Percentiles rank a stretch among this genome's conserved stretches.
phyloP scores from a whole-genome alignment of 1,284 basidiomycete species.

The Cutaneotrichosporon mucoides region DNA sequence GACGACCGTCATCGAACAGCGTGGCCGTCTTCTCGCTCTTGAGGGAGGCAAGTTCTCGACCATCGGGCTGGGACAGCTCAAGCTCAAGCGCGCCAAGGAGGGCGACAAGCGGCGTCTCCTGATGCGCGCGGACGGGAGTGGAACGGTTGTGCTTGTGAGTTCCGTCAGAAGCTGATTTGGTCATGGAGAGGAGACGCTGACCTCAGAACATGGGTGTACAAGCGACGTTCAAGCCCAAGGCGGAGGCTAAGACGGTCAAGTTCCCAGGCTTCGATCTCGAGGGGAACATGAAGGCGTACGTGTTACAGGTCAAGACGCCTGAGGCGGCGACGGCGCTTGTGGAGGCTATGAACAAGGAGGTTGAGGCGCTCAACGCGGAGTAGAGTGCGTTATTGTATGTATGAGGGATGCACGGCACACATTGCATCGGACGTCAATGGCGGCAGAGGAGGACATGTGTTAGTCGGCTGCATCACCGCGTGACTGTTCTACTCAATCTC shows the following conservation, averaged over 20 bases:
- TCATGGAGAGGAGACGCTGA: neutral
- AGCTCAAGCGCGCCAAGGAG: constrained; percentile 37
- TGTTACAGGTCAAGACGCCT: constrained; percentile 61
- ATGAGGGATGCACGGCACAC: neutral
- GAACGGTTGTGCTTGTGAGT: constrained; percentile 42
- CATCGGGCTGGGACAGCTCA: constrained; percentile 38
- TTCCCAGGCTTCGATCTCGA: constrained; percentile 38
- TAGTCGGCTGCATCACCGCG: neutral
- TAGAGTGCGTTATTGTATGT: neutral
- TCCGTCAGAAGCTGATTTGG: neutral
- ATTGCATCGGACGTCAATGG: no score
- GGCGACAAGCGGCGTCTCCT: constrained; percentile 38
- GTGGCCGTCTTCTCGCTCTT: constrained; percentile 63
- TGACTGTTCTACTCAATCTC: no score
- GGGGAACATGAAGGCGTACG: constrained; percentile 59
- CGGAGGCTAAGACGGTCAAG: constrained; percentile 26
- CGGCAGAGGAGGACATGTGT: neutral
- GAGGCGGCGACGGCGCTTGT: constrained; percentile 60
- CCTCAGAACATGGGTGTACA: constrained; percentile 40
- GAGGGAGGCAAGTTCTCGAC: constrained; percentile 49
- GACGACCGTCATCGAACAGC: constrained; percentile 61
- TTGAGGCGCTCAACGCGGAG: constrained; percentile 36
- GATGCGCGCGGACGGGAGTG: constrained; percentile 43
- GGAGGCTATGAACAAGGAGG: constrained; percentile 61
- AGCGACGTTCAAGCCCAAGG: constrained; percentile 23